These are phyloP conservation scores for Fusarium bulbicola DNA, from an alignment of 2,329 filamentous ascomycete species.

Conservation along the genomic window DNA sequence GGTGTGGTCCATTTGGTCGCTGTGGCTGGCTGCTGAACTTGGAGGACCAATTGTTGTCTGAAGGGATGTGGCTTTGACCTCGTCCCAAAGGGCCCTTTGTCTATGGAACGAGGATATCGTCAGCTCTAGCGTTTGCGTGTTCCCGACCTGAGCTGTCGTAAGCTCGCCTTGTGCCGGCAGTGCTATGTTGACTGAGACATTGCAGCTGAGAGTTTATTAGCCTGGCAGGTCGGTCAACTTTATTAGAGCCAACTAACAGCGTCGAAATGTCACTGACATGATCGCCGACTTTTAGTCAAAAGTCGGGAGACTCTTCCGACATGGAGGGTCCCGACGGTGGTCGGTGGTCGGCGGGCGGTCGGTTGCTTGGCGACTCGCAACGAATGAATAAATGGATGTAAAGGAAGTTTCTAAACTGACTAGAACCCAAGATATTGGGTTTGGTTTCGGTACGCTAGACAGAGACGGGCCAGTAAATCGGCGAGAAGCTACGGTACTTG, in stretches of 20 bases:
- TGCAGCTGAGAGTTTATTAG: constrained; percentile 17
- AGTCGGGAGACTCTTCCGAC: background rate
- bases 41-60: constrained; percentile 5
- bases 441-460: background rate
- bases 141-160: background rate
- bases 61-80: constrained; percentile 25
- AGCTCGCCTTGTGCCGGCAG: background rate
- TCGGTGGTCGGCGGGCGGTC: background rate
- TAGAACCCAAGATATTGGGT: constrained; percentile 19
- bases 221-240: background rate
- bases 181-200: constrained; percentile 8
- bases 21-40: constrained; percentile 25
- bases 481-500: constrained; percentile 3
- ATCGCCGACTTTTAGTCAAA: constrained; percentile 9
- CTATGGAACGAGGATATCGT: background rate
- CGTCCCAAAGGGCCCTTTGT: constrained; percentile 5
- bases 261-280: constrained; percentile 26
- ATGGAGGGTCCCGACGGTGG: background rate
- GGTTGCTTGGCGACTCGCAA: background rate
- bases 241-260: background rate
- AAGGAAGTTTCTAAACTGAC: background rate
- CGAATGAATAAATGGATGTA: background rate
- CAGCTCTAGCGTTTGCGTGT: constrained; percentile 2
- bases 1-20: constrained; percentile 4
- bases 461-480: constrained; percentile 18